Base-by-base conservation (phyloP, 306 rosid genomes). In the Leucaena leucocephala region DNA sequence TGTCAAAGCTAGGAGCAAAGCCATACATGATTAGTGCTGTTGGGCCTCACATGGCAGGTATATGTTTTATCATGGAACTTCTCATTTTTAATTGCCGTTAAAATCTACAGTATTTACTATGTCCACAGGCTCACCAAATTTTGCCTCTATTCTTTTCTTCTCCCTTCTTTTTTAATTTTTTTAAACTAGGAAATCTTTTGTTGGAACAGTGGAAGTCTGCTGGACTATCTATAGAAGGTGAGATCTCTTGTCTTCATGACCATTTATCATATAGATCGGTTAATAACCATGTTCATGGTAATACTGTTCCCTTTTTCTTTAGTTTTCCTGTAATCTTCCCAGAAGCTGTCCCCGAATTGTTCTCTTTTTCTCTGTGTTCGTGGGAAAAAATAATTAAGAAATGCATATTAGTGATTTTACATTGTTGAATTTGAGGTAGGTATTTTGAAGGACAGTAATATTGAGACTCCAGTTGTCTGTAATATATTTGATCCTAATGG, bases 11-110 rank as follows among this genome's bases (percentile, higher is more conserved):
- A 33, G 97, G 94, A 82, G 85, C 89, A 75, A 92, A 84, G 71
- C 97, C 94, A 62, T 91, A 81, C 79, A 86, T 95, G 89, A 92
- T 95, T 75, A 95, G 97, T 84, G 97, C 91, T 43, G 63, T 92
- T 15, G 98, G 98, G 39, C 82, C 72, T 77, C 98, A 95, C 80
- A 86, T 92, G 97, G 88, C 97, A 40, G 98, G 98, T 88, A 84
- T 45, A 82, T 75, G 82, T 63, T 27, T 8, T 11, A 45, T 61
- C 54, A 6, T 49, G 17, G 33, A 52, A 58, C 63, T 48, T 81
- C 68, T 45, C 38, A 42, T 17, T 63, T 71, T 55, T 72, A 6
- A 15, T 52, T 58, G 43, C 39, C 63, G 5, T 46, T n/a, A 27
- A 68, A 22, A 34, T 48, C 40, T 62, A 10, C 5, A 42, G 57